Evolutionary conservation across 169 alveolate genomes (phyloP).

Genomic region (Miamiensis avidus): DNA sequence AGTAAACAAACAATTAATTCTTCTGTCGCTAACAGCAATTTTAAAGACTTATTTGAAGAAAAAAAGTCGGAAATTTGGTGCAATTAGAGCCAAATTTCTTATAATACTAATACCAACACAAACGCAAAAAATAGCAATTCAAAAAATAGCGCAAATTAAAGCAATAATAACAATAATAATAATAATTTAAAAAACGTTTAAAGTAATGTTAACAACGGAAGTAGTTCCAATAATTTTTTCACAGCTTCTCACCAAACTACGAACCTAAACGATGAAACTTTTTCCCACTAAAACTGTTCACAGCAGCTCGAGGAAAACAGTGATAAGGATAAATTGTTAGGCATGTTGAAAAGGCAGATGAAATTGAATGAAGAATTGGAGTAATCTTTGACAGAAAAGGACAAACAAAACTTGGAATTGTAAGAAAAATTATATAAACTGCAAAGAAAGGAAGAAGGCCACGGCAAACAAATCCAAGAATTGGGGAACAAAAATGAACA

Average conservation of each 20-base stretch:
- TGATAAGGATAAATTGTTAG: not conserved
- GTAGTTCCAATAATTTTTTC: no score
- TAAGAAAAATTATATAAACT: not conserved
- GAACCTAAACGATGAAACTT: not conserved
- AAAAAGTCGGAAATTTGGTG: not conserved
- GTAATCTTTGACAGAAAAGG: not conserved
- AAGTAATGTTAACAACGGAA: no score
- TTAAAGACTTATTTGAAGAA: not conserved
- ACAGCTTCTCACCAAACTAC: no score
- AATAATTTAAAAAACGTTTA: no score
- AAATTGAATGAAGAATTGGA: not conserved
- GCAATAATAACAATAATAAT: no score
- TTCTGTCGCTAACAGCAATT: no score
- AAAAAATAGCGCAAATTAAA: no score
- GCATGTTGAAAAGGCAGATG: not conserved
- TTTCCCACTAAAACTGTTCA: not conserved
- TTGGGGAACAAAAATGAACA: not conserved
- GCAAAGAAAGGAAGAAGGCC: not conserved
- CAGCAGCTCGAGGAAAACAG: not conserved
- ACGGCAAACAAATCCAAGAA: not conserved
- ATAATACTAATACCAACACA: not conserved
- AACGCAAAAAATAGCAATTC: no score
- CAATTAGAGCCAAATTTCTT: not conserved
- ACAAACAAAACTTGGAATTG: no score
- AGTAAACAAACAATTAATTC: no score